phyloP scores from a whole-genome alignment of 2,329 filamentous ascomycete species.

The Zopfia rhizophila region DNA sequence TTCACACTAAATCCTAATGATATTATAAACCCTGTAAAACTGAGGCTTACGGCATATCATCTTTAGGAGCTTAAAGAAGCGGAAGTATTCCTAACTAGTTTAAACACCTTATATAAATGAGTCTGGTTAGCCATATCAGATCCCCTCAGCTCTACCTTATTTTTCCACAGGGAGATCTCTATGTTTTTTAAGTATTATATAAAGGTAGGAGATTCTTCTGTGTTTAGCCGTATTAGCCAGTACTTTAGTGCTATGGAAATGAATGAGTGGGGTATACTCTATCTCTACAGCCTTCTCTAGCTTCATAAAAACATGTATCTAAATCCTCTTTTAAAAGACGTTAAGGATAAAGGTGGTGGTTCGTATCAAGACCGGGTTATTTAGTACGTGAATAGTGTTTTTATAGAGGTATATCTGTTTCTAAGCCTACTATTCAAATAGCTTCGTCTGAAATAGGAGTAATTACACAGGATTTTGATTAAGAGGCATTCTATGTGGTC shows the following conservation, averaged over 20 bases:
- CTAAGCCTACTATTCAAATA: no score
- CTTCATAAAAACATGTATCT: slow-evolving; percentile 1
- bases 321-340: neutral
- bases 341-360: neutral
- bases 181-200: slow-evolving; percentile 9
- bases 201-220: slow-evolving; percentile 6
- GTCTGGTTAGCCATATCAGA: neutral
- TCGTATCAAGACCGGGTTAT: slow-evolving; percentile 4
- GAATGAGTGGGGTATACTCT: slow-evolving; percentile 5
- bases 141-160: slow-evolving; percentile 5
- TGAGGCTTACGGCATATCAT: slow-evolving; percentile 8
- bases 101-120: slow-evolving; percentile 2
- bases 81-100: slow-evolving; percentile 1
- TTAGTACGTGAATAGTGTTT: slow-evolving; percentile 3
- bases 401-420: slow-evolving; percentile 9
- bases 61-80: no score
- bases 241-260: slow-evolving; percentile 8
- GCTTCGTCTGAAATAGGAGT: neutral
- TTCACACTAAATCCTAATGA: slow-evolving; percentile 13
- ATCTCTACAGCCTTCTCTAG: slow-evolving; percentile 6
- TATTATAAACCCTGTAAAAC: slow-evolving; percentile 11
- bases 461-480: slow-evolving; percentile 3
- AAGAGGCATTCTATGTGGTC: slow-evolving; percentile 5
- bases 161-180: slow-evolving; percentile 7
- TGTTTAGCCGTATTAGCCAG: slow-evolving; percentile 5